Evolutionary conservation across 2,329 filamentous ascomycete species (phyloP), one percentile per base, ranked within the genome.

Genomic region (Fusarium verrucosum): DNA sequence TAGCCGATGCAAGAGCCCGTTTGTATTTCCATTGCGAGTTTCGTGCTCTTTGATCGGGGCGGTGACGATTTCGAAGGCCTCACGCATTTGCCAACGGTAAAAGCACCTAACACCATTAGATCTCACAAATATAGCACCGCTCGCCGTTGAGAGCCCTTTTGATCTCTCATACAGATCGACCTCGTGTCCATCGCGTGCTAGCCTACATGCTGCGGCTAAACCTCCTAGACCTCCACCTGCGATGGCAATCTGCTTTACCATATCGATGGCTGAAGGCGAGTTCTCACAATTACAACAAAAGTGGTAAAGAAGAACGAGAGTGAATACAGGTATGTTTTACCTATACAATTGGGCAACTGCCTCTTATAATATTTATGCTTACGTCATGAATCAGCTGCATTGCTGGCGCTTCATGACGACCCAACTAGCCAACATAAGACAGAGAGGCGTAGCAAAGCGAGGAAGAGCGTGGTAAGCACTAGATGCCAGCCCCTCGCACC

Each of bases 71-170:
- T 52, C 52, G 7, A 51, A 44, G 10, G 25, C 52, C 5, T 52
- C 46, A 5, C 52, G 46, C 52, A 56, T 43, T 16, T 51, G 19
- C 52, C 46, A 56, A 11, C 46, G 14, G 5, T 51, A 44, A 13
- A 56, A 56, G 8, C 52, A 56, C 4, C 37, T 26, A 3, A 56
- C 52, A 2, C 22, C 52, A 13, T 51, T 43, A 2, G 46, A 42
- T 32, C 52, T 16, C 1, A 56, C 37, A n/a, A 56, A 56, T 1
- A 56, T 56, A 3, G 52, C 46, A 4, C 52, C 52, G 0, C 52
- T 52, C 0, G 52, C 38, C 1, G 20, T 56, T 1, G 46, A 56
- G 2, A 56, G 14, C 4, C 32, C 25, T 11, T 17, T 5, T 0
- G 52, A 56, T 38, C 46, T 56, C 10, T 56, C 52, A 4, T 51